Conservation (phyloP, 2,329 filamentous ascomycete species). For the Phaeosphaeriaceae sp. region DNA sequence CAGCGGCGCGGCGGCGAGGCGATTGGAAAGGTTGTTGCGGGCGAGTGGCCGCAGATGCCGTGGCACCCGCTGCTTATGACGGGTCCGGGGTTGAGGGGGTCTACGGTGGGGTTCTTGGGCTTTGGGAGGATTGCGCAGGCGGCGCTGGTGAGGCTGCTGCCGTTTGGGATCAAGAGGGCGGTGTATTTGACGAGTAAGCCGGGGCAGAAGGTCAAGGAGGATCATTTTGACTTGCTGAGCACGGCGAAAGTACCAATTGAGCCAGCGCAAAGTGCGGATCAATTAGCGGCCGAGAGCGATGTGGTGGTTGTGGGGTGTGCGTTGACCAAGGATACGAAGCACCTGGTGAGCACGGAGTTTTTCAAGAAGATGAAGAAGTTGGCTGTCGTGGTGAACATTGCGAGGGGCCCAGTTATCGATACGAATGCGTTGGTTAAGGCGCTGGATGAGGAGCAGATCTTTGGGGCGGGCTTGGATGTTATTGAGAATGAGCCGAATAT, state of each 20-base stretch:
- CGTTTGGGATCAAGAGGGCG: conserved; percentile 33
- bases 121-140: conserved; percentile 41
- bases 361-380: conserved; percentile 60
- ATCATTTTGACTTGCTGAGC: conserved; percentile 30
- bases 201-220: conserved; percentile 30
- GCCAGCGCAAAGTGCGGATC: conserved; percentile 22
- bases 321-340: conserved; percentile 34
- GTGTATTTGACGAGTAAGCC: conserved; percentile 37
- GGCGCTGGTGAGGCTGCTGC: conserved; percentile 30
- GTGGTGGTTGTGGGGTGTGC: conserved; percentile 39
- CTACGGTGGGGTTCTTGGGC: conserved; percentile 36
- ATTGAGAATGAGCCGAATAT: conserved; percentile 63
- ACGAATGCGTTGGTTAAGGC: conserved; percentile 61
- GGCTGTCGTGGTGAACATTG: conserved; percentile 64
- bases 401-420: conserved; percentile 62
- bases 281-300: conserved; percentile 40
- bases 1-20: conserved; percentile 38
- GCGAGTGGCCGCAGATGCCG: conserved; percentile 40
- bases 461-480: conserved; percentile 62
- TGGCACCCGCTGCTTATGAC: conserved; percentile 42
- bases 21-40: conserved; percentile 29
- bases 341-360: conserved; percentile 35
- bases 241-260: conserved; percentile 25
- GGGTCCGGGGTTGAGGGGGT: conserved; percentile 32
- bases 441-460: conserved; percentile 59